Evolutionary conservation across 305 asterid genomes (phyloP), one percentile per base, ranked within the genome.

Genomic region (Fraxinus floribunda): DNA sequence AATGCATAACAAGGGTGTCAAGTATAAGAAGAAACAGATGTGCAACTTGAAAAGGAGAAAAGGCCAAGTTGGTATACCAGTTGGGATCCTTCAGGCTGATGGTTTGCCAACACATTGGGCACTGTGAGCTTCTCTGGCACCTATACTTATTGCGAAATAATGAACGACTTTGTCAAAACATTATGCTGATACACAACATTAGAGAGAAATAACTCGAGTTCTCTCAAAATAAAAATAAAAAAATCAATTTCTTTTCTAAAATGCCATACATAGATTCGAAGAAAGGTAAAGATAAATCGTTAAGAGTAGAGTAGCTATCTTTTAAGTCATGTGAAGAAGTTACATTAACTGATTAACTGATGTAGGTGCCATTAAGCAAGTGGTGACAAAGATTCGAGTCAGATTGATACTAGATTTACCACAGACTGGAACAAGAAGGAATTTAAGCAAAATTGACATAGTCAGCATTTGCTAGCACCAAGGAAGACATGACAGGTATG

Each of bases 61-160:
- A 80, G 39, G 46, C 2, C 1, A 7, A 36, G 39, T 20, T 9
- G 26, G 73, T 30, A 82, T 83, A 93, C 98, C 97, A 90, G 91
- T 88, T 88, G 9, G 97, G 93, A 81, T 94, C 98, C 93, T 93
- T 94, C 90, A 94, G 87, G 88, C 94, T 90, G 87, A 94, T 89
- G 49, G 90, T 13, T 82, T 93, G 98, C 98, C 95, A 94, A 86
- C 98, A 94, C 97, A 94, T 94, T 34, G 98, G 98, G 88, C 97
- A 94, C 87, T 93, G 95, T 60, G 97, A 92, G 87, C 98, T 92
- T 87, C 97, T 90, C 89, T 93, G 98, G 84, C 97, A 92, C 98
- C 97, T 94, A 82, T 29, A 86, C 1, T 76, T 66, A 70, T 79
- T 72, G 57, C 44, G 38, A 80, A 18, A 32, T 39, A 52, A 39